Percentiles rank a stretch among this genome's conserved stretches.
These are phyloP conservation scores for Rickenella mellea DNA, from an alignment of 768 basidiomycete genomes.

Conservation along the genomic window DNA sequence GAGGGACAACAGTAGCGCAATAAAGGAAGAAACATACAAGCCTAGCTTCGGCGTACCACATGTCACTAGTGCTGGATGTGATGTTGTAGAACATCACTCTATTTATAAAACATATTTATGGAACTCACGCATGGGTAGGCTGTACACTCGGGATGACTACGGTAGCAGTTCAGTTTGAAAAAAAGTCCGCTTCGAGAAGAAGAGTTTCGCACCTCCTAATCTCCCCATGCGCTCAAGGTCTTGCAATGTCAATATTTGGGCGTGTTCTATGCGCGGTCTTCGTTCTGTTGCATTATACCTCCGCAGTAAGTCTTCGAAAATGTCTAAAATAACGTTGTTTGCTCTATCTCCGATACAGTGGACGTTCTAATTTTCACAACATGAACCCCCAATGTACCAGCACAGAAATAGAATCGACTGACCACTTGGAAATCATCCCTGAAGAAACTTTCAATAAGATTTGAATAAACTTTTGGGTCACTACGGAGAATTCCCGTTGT, in stretches of 20 bases:
- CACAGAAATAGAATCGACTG: conserved; percentile 16
- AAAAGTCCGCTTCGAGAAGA: not conserved
- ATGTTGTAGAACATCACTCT: not conserved
- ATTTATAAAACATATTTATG: conserved; percentile 7
- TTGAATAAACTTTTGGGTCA: conserved; percentile 40
- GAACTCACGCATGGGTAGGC: conserved; percentile 77
- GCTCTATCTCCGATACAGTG: conserved; percentile 87
- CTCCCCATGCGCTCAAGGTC: conserved; percentile 64
- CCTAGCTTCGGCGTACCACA: conserved; percentile 84
- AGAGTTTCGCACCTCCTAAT: conserved; percentile 54
- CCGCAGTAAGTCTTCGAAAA: conserved; percentile 54
- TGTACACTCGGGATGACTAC: conserved; percentile 90
- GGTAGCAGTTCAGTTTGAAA: not conserved
- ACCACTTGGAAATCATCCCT: conserved; percentile 80
- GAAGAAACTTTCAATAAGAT: conserved; percentile 54
- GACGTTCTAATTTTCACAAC: conserved; percentile 48
- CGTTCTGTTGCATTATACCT: conserved; percentile 29
- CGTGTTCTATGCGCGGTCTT: conserved; percentile 85
- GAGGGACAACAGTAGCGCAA: not conserved
- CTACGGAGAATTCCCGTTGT: conserved; percentile 62
- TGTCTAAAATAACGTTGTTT: conserved; percentile 73
- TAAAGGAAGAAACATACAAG: conserved; percentile 33
- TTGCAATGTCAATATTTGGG: conserved; percentile 69
- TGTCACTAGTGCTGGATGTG: conserved; percentile 65
- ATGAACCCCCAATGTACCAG: not conserved